Evolutionary conservation across 2,329 filamentous ascomycete genomes (phyloP), one percentile per base, ranked within the genome.

Genomic region (Epichloe uncinata): DNA sequence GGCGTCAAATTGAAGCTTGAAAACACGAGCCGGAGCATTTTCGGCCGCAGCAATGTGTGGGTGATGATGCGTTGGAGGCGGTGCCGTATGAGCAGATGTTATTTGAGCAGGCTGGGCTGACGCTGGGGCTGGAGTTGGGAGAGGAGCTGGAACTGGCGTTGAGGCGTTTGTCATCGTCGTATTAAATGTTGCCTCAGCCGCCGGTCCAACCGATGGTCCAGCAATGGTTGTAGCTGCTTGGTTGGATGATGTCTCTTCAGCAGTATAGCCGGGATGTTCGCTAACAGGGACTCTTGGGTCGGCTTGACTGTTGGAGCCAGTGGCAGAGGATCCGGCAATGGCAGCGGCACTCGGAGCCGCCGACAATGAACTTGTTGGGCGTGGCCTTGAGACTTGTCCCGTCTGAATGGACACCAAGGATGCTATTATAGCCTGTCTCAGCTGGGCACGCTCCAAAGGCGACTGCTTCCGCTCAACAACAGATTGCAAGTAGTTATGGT

Each of bases 1-100:
- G 1, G 89, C 87, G 63, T 98, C 93, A 58, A 96, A 98, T 65
- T 98, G 93, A 36, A 97, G 73, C 67, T 98, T 98, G 73, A 97
- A 98, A 3, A 98, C 86, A 22, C 93, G 69, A 7, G 74, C 71
- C 11, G 73, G 70, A 49, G 70, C 72, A 34, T 69, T 66, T 54
- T 78, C 75, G 7, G 67, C 62, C 37, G 66, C 63, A 1, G 64
- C 60, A 9, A 74, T 71, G 53, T 75, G 73, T 3, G 70, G 72
- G 49, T 76, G 71, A 40, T 70, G 60, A 12, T 56, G 56, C 3
- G 52, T 49, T 6, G 42, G n/a, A 3, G 36, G 41, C 9, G 47
- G 34, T 12, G 38, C 34, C 15, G 20, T 26, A 33, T 46, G 47
- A 18, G 35, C 12, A 3, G 53, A 36, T 16, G 51, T 46, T n/a